These are phyloP conservation scores for Glarea lozoyensis DNA, from an alignment of 495 filamentous ascomycete species.

Conservation along the genomic window DNA sequence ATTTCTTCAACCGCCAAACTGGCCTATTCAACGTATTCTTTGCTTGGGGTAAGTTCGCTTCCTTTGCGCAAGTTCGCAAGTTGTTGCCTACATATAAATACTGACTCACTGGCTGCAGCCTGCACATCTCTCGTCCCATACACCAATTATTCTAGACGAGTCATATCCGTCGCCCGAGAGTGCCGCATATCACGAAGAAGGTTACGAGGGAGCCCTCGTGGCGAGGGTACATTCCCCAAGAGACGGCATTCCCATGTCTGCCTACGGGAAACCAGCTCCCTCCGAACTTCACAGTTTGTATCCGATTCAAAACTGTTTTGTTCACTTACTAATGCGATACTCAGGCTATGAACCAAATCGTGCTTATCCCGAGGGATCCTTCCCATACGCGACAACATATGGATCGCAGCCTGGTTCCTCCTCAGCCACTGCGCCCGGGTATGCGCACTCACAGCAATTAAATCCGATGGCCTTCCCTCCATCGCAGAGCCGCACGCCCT, in stretches of 20 bases:
- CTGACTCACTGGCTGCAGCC: slow-evolving; percentile 20
- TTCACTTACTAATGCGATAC: slow-evolving; percentile 28
- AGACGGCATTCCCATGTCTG: slow-evolving; percentile 43
- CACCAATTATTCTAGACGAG: slow-evolving; percentile 28
- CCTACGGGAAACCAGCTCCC: slow-evolving; percentile 41
- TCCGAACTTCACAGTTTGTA: slow-evolving; percentile 36
- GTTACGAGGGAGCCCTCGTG: slow-evolving; percentile 33
- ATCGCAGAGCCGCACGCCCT: slow-evolving; percentile 22
- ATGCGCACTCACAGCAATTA: slow-evolving; percentile 36
- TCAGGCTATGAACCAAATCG: slow-evolving; percentile 28
- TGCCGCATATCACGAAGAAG: slow-evolving; percentile 25
- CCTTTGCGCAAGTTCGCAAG: not conserved
- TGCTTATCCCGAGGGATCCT: slow-evolving; percentile 22
- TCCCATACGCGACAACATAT: slow-evolving; percentile 23
- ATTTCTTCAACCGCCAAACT: slow-evolving; percentile 20
- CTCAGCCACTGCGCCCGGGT: slow-evolving; percentile 28
- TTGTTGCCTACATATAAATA: not conserved
- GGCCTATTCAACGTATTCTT: slow-evolving; percentile 21
- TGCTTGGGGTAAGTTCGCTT: slow-evolving; percentile 18
- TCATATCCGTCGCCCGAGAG: slow-evolving; percentile 24
- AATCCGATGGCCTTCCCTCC: slow-evolving; percentile 33
- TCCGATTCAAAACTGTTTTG: slow-evolving; percentile 20
- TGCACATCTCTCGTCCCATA: slow-evolving; percentile 15
- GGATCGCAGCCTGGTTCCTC: slow-evolving; percentile 13
- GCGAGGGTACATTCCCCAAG: slow-evolving; percentile 29